phyloP scores from a whole-genome alignment of 495 filamentous ascomycete genomes.

The Neurospora hispaniola region DNA sequence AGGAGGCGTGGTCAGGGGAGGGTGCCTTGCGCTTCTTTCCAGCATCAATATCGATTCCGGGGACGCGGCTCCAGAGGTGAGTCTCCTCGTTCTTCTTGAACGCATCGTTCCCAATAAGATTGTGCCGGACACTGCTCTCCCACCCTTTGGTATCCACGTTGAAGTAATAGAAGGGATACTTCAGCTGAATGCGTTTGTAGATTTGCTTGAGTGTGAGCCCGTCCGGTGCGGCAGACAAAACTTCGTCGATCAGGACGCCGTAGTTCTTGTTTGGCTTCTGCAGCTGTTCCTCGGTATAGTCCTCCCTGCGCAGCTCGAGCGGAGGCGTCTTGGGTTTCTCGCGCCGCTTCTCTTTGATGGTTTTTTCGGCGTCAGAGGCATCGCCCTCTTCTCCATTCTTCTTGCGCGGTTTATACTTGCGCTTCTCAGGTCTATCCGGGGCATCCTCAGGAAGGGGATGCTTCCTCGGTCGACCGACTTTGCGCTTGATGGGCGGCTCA shows the following conservation, averaged over 20 bases:
- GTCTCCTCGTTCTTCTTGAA: constrained; percentile 71
- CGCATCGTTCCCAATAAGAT: constrained; percentile 76
- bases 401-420: constrained; percentile 72
- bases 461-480: constrained; percentile 49
- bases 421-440: constrained; percentile 52
- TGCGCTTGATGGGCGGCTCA: constrained; percentile 44
- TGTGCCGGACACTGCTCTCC: constrained; percentile 96
- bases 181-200: constrained; percentile 75
- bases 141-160: constrained; percentile 72
- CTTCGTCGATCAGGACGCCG: constrained; percentile 82
- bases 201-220: constrained; percentile 86
- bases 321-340: constrained; percentile 53
- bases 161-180: constrained; percentile 87
- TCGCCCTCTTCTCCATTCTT: constrained; percentile 42
- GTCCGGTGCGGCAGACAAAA: constrained; percentile 61
- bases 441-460: constrained; percentile 45
- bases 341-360: constrained; percentile 46
- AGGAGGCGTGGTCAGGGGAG: constrained; percentile 30
- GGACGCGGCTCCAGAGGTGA: constrained; percentile 39
- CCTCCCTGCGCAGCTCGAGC: constrained; percentile 51
- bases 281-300: constrained; percentile 76
- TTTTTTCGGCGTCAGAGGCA: constrained; percentile 33
- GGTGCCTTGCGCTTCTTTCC: constrained; percentile 41
- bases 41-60: constrained; percentile 39
- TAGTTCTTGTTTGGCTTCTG: constrained; percentile 80